These are phyloP conservation scores for Cryptosporidium canis DNA, from an alignment of 169 alveolate genomes.

Conservation along the genomic window DNA sequence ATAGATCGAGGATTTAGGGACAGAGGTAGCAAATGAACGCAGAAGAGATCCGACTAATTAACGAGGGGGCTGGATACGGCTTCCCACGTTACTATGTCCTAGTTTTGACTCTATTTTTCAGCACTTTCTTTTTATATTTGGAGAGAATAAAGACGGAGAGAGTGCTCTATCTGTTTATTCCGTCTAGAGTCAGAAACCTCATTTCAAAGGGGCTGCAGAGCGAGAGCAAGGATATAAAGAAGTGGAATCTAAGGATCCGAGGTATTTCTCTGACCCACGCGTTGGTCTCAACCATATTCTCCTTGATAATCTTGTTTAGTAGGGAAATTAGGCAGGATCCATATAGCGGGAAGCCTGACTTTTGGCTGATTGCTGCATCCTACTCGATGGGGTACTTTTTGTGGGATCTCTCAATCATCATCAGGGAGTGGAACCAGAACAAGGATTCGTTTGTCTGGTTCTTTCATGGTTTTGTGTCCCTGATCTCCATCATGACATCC, in stretches of 20 bases:
- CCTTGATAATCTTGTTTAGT: neutral
- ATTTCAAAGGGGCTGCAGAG: constrained; percentile 10
- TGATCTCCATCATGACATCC: constrained; percentile 21
- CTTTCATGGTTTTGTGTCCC: constrained; percentile 63
- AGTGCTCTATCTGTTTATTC: constrained; percentile 13
- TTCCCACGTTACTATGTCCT: constrained; percentile 13
- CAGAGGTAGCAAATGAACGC: constrained; percentile 8
- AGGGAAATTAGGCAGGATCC: constrained; percentile 47
- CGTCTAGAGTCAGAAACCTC: constrained; percentile 22
- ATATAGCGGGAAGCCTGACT: constrained; percentile 46
- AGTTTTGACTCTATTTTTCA: neutral
- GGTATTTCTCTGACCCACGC: constrained; percentile 64
- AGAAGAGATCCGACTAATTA: constrained; percentile 6
- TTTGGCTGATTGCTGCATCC: constrained; percentile 32
- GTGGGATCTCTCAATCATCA: constrained; percentile 48
- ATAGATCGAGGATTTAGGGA: neutral
- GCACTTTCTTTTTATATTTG: constrained; percentile 14
- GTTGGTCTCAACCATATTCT: constrained; percentile 18
- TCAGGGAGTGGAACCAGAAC: constrained; percentile 58
- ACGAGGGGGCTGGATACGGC: constrained; percentile 22
- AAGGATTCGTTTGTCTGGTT: constrained; percentile 68
- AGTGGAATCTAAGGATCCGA: constrained; percentile 28
- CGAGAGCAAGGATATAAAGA: constrained; percentile 25
- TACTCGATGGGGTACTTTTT: constrained; percentile 66
- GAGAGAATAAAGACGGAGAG: constrained; percentile 32